Percentiles rank a stretch among this genome's conserved stretches.
Evolutionary conservation across 2,329 filamentous ascomycete genomes (phyloP).

Genomic region (Allantophomopsis cytisporea): DNA sequence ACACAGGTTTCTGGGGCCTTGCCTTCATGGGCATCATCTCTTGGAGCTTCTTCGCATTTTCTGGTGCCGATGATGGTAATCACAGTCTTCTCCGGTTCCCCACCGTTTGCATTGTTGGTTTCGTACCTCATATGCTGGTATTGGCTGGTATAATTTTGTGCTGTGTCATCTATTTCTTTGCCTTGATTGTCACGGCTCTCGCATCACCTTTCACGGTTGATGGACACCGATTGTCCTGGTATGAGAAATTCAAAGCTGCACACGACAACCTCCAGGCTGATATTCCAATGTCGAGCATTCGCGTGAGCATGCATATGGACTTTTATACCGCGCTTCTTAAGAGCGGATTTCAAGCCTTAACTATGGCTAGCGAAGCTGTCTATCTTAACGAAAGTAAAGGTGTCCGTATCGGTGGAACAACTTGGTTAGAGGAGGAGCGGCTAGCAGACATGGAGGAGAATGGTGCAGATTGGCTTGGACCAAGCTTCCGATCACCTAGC

Average conservation of each 20-base stretch:
- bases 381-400: constrained; percentile 82
- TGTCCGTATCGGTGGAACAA: constrained; percentile 61
- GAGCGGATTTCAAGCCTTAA: constrained; percentile 76
- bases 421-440: constrained; percentile 86
- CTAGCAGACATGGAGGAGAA: constrained; percentile 58
- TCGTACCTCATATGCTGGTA: constrained; percentile 87
- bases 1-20: constrained; percentile 79
- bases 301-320: constrained; percentile 78
- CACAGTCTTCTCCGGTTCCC: constrained; percentile 74
- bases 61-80: constrained; percentile 41
- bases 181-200: constrained; percentile 62
- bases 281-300: constrained; percentile 67
- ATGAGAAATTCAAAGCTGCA: constrained; percentile 53
- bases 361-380: constrained; percentile 88
- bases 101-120: constrained; percentile 88
- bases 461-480: constrained; percentile 18
- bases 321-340: constrained; percentile 87
- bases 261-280: constrained; percentile 89
- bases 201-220: constrained; percentile 23
- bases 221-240: constrained; percentile 30
- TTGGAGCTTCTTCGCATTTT: constrained; percentile 56
- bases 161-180: constrained; percentile 61
- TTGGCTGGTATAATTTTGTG: constrained; percentile 67
- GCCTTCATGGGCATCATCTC: constrained; percentile 81
- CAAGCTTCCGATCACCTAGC: constrained; percentile 14